Percentiles rank a stretch among this genome's conserved stretches.
These are phyloP conservation scores for Pachysandra terminalis DNA, from an alignment of 164 flowering plant genomes.

Conservation along the genomic window DNA sequence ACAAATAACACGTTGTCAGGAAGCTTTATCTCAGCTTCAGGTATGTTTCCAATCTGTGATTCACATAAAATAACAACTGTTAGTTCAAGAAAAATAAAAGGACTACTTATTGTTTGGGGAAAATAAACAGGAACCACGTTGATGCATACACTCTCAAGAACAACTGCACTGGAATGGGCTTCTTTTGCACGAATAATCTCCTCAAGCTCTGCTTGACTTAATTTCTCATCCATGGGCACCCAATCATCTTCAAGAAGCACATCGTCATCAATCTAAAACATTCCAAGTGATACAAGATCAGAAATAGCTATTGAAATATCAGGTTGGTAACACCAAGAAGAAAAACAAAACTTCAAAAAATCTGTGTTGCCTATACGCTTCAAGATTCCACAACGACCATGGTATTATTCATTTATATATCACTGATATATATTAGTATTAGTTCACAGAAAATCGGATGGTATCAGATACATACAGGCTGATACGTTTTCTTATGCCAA, in stretches of 20 bases:
- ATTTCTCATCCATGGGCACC: conserved; percentile 88
- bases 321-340: background rate
- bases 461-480: no score
- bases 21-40: conserved; percentile 92
- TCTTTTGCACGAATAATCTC: conserved; percentile 70
- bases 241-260: conserved; percentile 98
- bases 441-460: no score
- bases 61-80: conserved; percentile 10
- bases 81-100: background rate
- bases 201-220: conserved; percentile 63
- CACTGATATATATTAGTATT: no score
- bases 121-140: background rate
- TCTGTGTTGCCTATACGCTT: no score
- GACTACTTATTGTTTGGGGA: background rate
- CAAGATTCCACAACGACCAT: no score
- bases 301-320: background rate
- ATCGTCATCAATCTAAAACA: conserved; percentile 61
- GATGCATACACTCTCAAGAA: conserved; percentile 77
- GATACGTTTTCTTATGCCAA: no score
- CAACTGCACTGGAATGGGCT: conserved; percentile 93
- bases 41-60: conserved; percentile 92
- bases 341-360: no score
- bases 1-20: conserved; percentile 96
- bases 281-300: background rate
- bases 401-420: no score